Conservation (phyloP, 2,329 filamentous ascomycete genomes). For the Sporothrix mexicana region DNA sequence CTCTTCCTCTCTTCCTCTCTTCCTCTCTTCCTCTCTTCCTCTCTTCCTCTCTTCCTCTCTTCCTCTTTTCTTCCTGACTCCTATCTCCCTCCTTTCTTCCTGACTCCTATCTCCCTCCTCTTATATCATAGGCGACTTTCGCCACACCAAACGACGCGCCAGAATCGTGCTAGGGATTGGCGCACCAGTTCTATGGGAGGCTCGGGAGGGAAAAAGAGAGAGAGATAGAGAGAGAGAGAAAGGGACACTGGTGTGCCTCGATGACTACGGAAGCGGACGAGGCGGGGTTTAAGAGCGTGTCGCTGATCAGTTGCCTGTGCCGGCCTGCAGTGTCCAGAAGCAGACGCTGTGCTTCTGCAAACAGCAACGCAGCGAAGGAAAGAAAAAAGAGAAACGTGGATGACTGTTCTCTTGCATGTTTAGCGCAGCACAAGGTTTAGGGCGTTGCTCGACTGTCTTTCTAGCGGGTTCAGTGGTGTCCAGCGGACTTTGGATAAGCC, state of each 20-base stretch:
- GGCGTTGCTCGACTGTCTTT: neutral
- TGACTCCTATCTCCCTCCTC: too few relatives aligned
- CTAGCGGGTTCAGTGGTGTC: neutral
- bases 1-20: too few relatives aligned
- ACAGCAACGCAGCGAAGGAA: conserved; percentile 2
- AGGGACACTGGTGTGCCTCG: neutral
- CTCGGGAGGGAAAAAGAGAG: neutral
- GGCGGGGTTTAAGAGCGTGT: neutral
- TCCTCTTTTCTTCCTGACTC: too few relatives aligned
- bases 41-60: too few relatives aligned
- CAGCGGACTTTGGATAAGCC: conserved; percentile 1
- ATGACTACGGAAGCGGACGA: conserved; percentile 5
- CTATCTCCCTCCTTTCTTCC: too few relatives aligned
- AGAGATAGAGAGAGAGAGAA: neutral
- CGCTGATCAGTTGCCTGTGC: conserved; percentile 1
- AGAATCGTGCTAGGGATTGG: conserved; percentile 12
- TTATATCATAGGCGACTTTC: neutral
- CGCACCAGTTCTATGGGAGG: neutral
- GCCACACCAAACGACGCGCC: conserved; percentile 5
- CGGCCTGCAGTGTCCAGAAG: neutral
- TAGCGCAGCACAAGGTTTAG: conserved; percentile 4
- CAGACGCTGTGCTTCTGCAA: conserved; percentile 2
- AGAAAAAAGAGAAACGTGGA: neutral
- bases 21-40: too few relatives aligned
- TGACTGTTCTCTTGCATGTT: conserved; percentile 28